Conservation (phyloP, 257 asterid genomes). For the Gardenia jasminoides region DNA sequence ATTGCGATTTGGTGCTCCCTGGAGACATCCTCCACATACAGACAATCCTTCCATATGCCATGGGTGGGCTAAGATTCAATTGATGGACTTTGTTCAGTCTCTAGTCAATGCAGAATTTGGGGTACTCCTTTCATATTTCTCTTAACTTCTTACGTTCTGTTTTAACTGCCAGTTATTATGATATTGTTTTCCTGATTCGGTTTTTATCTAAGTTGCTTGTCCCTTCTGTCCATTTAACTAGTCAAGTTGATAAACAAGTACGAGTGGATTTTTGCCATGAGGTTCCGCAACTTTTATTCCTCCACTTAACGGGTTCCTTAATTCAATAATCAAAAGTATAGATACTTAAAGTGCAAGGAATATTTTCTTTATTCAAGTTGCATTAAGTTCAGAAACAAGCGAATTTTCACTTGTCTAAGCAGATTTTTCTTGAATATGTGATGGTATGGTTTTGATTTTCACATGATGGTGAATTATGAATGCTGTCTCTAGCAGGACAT, state of each 20-base stretch:
- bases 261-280: no score
- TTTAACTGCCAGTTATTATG: constrained; percentile 14
- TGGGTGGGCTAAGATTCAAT: constrained; percentile 88
- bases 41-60: constrained; percentile 29
- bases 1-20: constrained; percentile 84
- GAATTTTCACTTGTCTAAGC: not conserved
- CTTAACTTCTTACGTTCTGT: not conserved
- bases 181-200: not conserved
- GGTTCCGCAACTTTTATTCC: no score
- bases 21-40: constrained; percentile 80
- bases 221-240: not conserved
- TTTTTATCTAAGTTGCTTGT: not conserved
- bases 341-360: not conserved
- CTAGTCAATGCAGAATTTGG: constrained; percentile 78
- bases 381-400: not conserved
- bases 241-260: no score
- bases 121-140: constrained; percentile 39
- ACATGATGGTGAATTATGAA: not conserved
- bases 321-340: not conserved
- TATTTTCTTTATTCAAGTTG: not conserved
- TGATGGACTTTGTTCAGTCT: constrained; percentile 88
- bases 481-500: not conserved
- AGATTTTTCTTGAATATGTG: not conserved
- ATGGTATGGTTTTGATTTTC: not conserved
- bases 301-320: not conserved